A percentile compares a stretch with the other conserved stretches of the same genome.
These are phyloP conservation scores for Rhizophora mangle DNA, from an alignment of 345 rosid species.

Conservation along the genomic window DNA sequence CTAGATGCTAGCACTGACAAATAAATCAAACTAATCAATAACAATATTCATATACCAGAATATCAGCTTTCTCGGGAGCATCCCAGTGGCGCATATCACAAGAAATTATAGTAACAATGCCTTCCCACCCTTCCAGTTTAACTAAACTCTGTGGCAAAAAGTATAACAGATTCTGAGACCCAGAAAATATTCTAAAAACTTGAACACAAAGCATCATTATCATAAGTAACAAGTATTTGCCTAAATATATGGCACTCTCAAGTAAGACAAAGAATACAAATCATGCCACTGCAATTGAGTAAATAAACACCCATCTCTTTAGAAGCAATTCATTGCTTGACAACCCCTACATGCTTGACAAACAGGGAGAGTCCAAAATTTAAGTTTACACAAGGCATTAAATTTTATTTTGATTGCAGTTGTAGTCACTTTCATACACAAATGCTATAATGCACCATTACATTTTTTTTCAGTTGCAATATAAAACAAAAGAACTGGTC, in stretches of 20 bases:
- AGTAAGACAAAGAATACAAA: background rate
- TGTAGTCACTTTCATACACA: background rate
- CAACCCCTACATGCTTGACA: too few species aligned
- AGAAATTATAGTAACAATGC: constrained; percentile 72
- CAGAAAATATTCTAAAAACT: constrained; percentile 11
- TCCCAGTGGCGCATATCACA: constrained; percentile 96
- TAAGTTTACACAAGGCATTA: background rate
- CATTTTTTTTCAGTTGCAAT: background rate
- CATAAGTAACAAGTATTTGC: background rate
- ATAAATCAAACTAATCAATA: constrained; percentile 9
- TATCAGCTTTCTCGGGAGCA: constrained; percentile 96
- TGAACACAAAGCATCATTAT: background rate
- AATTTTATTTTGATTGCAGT: background rate
- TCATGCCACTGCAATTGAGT: too few species aligned
- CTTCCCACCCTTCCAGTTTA: constrained; percentile 92
- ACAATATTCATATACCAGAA: constrained; percentile 49
- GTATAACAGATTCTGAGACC: constrained; percentile 12
- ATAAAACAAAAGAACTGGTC: constrained; percentile 8
- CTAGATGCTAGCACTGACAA: background rate
- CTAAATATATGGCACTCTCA: background rate
- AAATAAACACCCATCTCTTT: too few species aligned
- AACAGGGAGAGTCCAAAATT: too few species aligned
- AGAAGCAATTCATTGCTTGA: too few species aligned
- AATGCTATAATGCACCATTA: background rate
- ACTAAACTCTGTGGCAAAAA: constrained; percentile 68